Percentiles rank a stretch among this genome's conserved stretches.
These are phyloP conservation scores for Penicillium manginii DNA, from an alignment of 495 filamentous ascomycete genomes.

Conservation along the genomic window DNA sequence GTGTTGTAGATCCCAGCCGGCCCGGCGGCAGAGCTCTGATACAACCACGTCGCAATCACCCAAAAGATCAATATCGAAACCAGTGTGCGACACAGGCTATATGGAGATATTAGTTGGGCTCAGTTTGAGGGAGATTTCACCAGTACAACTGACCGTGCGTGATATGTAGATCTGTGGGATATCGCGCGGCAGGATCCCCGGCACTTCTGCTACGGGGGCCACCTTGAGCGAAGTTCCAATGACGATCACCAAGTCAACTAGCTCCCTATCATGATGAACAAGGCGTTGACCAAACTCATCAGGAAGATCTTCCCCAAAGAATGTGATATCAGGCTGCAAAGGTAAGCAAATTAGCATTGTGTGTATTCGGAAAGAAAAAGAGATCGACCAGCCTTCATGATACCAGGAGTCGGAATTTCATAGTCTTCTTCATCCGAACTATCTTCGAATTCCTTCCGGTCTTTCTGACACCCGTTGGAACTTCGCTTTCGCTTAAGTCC, in stretches of 20 bases:
- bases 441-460: slow-evolving; percentile 58
- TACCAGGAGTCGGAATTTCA: slow-evolving; percentile 71
- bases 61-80: slow-evolving; percentile 93
- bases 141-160: slow-evolving; percentile 62
- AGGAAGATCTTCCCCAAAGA: slow-evolving; percentile 79
- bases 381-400: slow-evolving; percentile 75
- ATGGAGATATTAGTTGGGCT: slow-evolving; percentile 11
- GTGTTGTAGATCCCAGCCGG: slow-evolving; percentile 87
- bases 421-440: slow-evolving; percentile 75
- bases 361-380: neutral
- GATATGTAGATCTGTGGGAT: slow-evolving; percentile 96
- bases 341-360: slow-evolving; percentile 4
- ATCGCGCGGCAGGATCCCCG: slow-evolving; percentile 72
- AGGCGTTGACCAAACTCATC: slow-evolving; percentile 83
- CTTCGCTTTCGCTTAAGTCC: slow-evolving; percentile 79
- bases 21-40: slow-evolving; percentile 81
- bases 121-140: neutral
- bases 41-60: slow-evolving; percentile 94
- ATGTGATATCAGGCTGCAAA: slow-evolving; percentile 84
- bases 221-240: slow-evolving; percentile 98
- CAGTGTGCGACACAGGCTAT: slow-evolving; percentile 80
- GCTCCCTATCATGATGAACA: slow-evolving; percentile 73
- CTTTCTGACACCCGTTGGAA: slow-evolving; percentile 57
- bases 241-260: slow-evolving; percentile 90
- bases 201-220: slow-evolving; percentile 90